phyloP scores from a whole-genome alignment of 495 filamentous ascomycete species.

The Annulohypoxylon maeteangense region DNA sequence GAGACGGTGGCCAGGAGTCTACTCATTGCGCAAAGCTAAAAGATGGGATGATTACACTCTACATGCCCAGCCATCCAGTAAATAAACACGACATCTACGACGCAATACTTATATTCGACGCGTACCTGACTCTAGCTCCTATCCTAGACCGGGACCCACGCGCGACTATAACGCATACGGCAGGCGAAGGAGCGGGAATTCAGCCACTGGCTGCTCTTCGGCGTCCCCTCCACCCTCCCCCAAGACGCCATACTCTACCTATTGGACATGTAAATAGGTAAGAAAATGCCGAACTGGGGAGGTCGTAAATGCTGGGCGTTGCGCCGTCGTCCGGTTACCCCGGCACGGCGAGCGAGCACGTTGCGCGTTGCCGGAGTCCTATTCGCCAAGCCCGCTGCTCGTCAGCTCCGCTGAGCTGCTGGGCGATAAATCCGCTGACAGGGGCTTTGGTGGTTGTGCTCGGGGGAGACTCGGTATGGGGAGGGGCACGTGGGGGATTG shows the following conservation, averaged over 20 bases:
- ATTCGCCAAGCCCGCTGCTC: constrained; percentile 23
- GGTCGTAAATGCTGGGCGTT: constrained; percentile 2
- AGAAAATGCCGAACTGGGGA: constrained; percentile 22
- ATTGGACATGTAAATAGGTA: neutral
- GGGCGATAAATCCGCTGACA: constrained; percentile 19
- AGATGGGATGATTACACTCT: neutral
- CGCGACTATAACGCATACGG: constrained; percentile 4
- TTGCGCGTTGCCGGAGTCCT: constrained; percentile 17
- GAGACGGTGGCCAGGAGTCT: constrained; percentile 17
- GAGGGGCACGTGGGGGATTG: constrained; percentile 27
- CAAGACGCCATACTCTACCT: neutral
- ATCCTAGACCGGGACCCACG: constrained; percentile 6
- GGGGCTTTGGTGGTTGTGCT: neutral
- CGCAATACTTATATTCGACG: constrained; percentile 14
- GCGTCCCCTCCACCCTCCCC: neutral
- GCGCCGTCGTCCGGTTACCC: constrained; percentile 3
- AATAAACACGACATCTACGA: neutral
- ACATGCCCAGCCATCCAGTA: neutral
- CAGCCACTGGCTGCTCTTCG: neutral
- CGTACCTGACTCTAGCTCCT: neutral
- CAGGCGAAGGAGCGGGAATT: constrained; percentile 7
- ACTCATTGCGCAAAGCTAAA: constrained; percentile 21
- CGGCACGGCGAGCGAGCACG: constrained; percentile 22
- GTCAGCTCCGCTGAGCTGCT: constrained; percentile 15
- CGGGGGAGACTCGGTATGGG: neutral